Base-by-base conservation (phyloP, 148 eudicot species). In the Fagopyrum homotropicum region DNA sequence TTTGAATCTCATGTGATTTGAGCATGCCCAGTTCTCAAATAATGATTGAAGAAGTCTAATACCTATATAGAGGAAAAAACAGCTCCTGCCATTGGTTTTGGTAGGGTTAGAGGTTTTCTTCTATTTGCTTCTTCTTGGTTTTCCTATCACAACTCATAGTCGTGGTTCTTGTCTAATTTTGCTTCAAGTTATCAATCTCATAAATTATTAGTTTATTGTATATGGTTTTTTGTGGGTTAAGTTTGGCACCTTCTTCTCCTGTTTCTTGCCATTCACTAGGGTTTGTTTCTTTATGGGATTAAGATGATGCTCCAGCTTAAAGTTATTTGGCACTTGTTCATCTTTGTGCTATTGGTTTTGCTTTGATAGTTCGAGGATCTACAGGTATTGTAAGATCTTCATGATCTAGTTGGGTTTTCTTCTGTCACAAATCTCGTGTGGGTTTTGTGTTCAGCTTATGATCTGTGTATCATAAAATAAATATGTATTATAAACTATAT, bases 291-390 rank as follows among this genome's bases (percentile, higher is more conserved):
- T 70, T 81, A 82, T 90, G 93, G 86, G 89, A 89, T 90, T 91
- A 88, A 82, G 81, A 75, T 84, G 86, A 78, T 77, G 85, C 78
- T 80, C 76, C 84, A 76, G 72, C 79, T 57, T 49, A 55, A 74
- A 74, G 48, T 81, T 80, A 76, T 78, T 49, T 83, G 79, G 69
- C 79, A 71, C 78, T 82, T 80, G 86, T 68, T 83, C 73, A 76
- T 75, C 72, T 91, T 15, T 81, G 79, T 56, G 83, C 84, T 82
- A 75, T 88, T 85, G 78, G 76, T 78, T n/a, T 75, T 72, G 78
- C 80, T 74, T 66, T 83, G 73, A 59, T 73, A 75, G 54, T 84
- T 77, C 84, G 79, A 75, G 86, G 89, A 91, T 91, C 95, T 84
- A 77, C 89, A 77, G 98, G 98, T 91, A 80, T 78, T 14, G 61